Conservation (phyloP, 2,329 filamentous ascomycete genomes). For the Ciborinia camelliae region DNA sequence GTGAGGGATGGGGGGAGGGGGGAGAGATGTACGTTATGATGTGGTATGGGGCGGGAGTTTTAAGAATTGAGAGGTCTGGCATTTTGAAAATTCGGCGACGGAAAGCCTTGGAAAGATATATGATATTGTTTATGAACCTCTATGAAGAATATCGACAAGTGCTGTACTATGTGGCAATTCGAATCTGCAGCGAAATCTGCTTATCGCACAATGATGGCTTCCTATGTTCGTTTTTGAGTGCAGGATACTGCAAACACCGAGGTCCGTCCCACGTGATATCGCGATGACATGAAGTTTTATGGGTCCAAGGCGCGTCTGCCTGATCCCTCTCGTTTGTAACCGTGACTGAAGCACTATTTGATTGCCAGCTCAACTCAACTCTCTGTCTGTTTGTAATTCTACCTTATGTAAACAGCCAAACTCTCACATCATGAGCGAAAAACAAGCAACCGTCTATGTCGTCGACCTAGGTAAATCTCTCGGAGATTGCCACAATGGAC, state of each 20-base stretch:
- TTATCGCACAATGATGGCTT: slow-evolving; percentile 9
- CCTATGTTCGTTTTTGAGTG: too few relatives aligned
- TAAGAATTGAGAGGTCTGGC: slow-evolving; percentile 44
- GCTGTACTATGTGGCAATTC: not conserved
- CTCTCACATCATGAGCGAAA: slow-evolving; percentile 69
- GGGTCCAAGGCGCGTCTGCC: slow-evolving; percentile 15
- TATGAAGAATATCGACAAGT: not conserved
- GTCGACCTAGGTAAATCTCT: slow-evolving; percentile 87
- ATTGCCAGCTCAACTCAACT: not conserved
- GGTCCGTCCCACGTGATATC: slow-evolving; percentile 14
- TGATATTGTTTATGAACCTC: not conserved
- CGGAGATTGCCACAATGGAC: slow-evolving; percentile 66
- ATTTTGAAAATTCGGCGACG: slow-evolving; percentile 31
- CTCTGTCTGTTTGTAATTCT: not conserved
- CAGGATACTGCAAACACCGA: not conserved
- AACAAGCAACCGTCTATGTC: slow-evolving; percentile 90
- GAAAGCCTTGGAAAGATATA: too few relatives aligned
- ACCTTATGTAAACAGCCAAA: not conserved
- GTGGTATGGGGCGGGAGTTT: slow-evolving; percentile 70
- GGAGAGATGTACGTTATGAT: slow-evolving; percentile 59
- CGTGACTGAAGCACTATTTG: not conserved
- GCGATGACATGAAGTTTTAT: not conserved
- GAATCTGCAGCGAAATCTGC: not conserved
- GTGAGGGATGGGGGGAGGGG: not conserved
- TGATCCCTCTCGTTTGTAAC: not conserved